Evolutionary conservation across 1,284 basidiomycete species (phyloP).

Genomic region (Kwoniella shivajii): DNA sequence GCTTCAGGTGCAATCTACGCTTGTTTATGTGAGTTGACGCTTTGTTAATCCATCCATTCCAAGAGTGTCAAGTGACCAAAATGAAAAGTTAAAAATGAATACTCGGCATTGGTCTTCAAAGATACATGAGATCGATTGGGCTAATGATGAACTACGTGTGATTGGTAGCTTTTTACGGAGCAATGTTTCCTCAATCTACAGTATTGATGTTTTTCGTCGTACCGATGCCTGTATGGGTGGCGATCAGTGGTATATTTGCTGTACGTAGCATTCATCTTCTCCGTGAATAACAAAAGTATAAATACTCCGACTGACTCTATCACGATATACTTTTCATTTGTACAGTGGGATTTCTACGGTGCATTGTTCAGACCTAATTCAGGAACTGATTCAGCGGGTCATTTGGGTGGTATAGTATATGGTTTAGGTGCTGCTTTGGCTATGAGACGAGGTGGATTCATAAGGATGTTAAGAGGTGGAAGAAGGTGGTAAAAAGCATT

Average conservation of each 20-base stretch:
- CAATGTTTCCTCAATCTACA: conserved; percentile 67
- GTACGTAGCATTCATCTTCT: conserved; percentile 28
- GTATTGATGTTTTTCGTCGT: conserved; percentile 81
- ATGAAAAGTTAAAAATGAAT: too few relatives aligned
- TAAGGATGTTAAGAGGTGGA: conserved; percentile 19
- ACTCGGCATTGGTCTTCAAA: too few relatives aligned
- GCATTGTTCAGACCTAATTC: conserved; percentile 28
- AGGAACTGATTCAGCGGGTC: conserved; percentile 69
- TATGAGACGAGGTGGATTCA: conserved; percentile 21
- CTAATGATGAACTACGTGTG: neutral
- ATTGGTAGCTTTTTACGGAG: conserved; percentile 65
- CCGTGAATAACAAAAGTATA: too few relatives aligned
- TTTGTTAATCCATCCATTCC: neutral
- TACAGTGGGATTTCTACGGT: conserved; percentile 42
- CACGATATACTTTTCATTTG: too few relatives aligned
- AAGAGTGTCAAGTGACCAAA: too few relatives aligned
- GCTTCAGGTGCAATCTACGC: conserved; percentile 59
- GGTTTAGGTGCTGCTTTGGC: conserved; percentile 64
- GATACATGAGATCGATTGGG: too few relatives aligned
- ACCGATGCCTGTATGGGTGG: conserved; percentile 79
- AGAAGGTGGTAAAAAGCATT: conserved; percentile 16
- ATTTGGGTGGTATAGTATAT: conserved; percentile 73
- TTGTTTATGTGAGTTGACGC: conserved; percentile 29
- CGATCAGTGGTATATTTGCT: conserved; percentile 71
- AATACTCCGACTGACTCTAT: too few relatives aligned